phyloP scores from a whole-genome alignment of 441 rosid species.

The Erodium trifolium region DNA sequence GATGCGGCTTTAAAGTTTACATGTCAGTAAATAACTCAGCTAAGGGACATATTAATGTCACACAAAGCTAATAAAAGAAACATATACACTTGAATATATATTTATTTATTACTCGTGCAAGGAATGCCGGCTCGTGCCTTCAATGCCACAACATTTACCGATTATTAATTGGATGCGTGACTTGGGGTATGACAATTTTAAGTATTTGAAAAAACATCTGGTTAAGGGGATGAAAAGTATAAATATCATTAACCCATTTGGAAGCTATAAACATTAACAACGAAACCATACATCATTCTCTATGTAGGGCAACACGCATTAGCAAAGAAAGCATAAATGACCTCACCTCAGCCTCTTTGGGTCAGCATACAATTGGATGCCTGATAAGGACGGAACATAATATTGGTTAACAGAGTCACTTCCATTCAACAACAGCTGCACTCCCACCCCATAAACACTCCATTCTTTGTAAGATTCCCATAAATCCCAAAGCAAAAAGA shows the following conservation, averaged over 20 bases:
- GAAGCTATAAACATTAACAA: neutral
- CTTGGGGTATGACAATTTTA: neutral
- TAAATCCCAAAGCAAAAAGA: constrained; percentile 30
- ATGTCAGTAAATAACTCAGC: neutral
- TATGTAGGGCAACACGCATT: neutral
- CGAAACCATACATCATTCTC: too few relatives aligned
- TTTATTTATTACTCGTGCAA: neutral
- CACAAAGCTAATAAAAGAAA: constrained; percentile 1
- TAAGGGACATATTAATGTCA: neutral
- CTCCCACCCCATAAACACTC: constrained; percentile 42
- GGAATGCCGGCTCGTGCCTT: neutral
- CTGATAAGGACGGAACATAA: constrained; percentile 43
- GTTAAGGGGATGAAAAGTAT: neutral
- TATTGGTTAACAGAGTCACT: constrained; percentile 34
- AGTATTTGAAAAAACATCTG: neutral
- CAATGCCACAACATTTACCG: neutral
- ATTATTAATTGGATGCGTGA: neutral
- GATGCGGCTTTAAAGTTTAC: neutral
- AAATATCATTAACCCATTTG: neutral
- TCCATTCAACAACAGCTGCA: constrained; percentile 31
- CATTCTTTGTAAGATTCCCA: constrained; percentile 41
- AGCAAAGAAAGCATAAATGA: constrained; percentile 7
- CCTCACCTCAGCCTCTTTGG: constrained; percentile 30
- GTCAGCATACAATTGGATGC: constrained; percentile 37
- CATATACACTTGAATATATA: neutral